Evolutionary conservation across 768 basidiomycete genomes (phyloP).

Genomic region (Mycena rebaudengoi): DNA sequence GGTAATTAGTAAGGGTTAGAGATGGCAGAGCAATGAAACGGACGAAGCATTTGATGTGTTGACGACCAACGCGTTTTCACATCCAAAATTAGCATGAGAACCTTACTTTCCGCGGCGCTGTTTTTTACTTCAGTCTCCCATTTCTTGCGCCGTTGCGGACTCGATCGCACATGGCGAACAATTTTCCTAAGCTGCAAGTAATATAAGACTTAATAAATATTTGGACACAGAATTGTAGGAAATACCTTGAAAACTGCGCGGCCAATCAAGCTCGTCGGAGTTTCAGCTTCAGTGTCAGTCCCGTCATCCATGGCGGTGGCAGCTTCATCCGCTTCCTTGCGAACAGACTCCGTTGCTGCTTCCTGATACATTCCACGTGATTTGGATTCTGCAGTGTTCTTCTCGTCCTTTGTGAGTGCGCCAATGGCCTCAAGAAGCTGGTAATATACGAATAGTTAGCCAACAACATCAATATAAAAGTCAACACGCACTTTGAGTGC

Average conservation of each 20-base stretch:
- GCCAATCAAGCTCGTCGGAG: background rate
- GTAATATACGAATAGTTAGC: background rate
- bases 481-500: slow-evolving; percentile 36
- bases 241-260: background rate
- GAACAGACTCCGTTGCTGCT: background rate
- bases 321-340: background rate
- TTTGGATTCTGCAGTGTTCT: background rate
- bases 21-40: background rate
- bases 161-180: slow-evolving; percentile 14
- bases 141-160: slow-evolving; percentile 11
- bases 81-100: slow-evolving; percentile 1
- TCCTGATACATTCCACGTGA: slow-evolving; percentile 11
- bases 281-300: background rate
- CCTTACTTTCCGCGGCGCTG: background rate
- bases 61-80: slow-evolving; percentile 9
- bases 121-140: background rate
- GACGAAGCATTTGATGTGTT: slow-evolving; percentile 9
- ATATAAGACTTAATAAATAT: background rate
- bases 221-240: background rate
- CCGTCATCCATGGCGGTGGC: background rate
- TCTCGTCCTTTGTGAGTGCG: slow-evolving; percentile 1
- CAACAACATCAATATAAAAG: background rate
- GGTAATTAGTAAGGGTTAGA: background rate
- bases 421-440: slow-evolving; percentile 22
- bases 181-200: slow-evolving; percentile 10